These are phyloP conservation scores for Xylariaceae sp. DNA, from an alignment of 2,329 filamentous ascomycete species.

Conservation along the genomic window DNA sequence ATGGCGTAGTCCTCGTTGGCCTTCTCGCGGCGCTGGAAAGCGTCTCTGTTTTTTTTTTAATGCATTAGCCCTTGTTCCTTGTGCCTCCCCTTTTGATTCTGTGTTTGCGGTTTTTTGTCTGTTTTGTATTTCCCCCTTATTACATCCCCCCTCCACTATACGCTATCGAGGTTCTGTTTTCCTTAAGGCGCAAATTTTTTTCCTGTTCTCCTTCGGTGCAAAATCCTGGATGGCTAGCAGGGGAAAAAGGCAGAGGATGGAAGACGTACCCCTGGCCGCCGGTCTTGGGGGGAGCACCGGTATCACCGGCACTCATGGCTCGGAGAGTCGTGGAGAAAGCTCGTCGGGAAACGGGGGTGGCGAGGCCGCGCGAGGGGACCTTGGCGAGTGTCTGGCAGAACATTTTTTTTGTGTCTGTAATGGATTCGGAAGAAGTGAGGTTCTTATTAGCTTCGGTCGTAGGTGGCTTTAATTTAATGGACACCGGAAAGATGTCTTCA, in stretches of 20 bases:
- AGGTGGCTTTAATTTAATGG: too few relatives aligned
- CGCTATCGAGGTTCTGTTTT: neutral
- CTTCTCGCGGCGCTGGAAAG: conserved; percentile 87
- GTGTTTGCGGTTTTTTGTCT: conserved; percentile 12
- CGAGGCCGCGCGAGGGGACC: conserved; percentile 49
- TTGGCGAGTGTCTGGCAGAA: conserved; percentile 59
- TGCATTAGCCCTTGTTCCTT: neutral
- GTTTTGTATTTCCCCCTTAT: neutral
- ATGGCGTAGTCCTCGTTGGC: conserved; percentile 83
- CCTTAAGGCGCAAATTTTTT: too few relatives aligned
- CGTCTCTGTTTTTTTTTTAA: conserved; percentile 56
- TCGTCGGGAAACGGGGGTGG: conserved; percentile 43
- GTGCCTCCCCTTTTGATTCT: too few relatives aligned
- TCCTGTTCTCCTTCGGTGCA: too few relatives aligned
- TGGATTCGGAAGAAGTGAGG: too few relatives aligned
- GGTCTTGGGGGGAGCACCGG: conserved; percentile 52
- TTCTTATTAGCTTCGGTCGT: conserved; percentile 10
- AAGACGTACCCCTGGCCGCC: conserved; percentile 48
- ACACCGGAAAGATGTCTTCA: too few relatives aligned
- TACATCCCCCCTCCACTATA: neutral
- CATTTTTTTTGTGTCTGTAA: conserved; percentile 52
- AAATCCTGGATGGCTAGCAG: too few relatives aligned
- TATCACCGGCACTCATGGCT: conserved; percentile 65
- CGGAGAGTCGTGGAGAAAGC: conserved; percentile 60
- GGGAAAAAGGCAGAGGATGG: conserved; percentile 1